A percentile compares a stretch with the other conserved stretches of the same genome.
These are phyloP conservation scores for Stentor roeselii DNA, from an alignment of 73 alveolate genomes.

Conservation along the genomic window DNA sequence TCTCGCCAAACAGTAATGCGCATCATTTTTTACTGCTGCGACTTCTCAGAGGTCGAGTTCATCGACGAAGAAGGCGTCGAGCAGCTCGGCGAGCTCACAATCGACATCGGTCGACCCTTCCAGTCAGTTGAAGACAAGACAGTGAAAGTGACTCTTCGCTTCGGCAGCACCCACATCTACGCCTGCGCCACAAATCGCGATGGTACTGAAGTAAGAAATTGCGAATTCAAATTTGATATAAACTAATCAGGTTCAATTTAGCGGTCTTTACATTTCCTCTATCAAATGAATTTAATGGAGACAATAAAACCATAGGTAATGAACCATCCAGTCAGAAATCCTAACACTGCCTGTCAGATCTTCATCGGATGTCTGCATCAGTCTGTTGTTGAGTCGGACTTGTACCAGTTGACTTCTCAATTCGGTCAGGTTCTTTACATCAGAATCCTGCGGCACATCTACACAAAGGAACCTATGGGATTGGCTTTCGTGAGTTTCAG, in stretches of 20 bases:
- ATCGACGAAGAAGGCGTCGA: slow-evolving; percentile 93
- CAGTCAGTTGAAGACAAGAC: slow-evolving; percentile 96
- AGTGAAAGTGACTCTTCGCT: slow-evolving; percentile 91
- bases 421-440: too few species aligned
- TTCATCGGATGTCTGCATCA: too few species aligned
- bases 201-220: slow-evolving; percentile 94
- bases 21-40: slow-evolving; percentile 92
- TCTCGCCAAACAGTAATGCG: slow-evolving; percentile 97
- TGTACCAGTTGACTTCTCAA: too few species aligned
- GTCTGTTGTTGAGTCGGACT: too few species aligned
- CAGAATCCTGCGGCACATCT: too few species aligned
- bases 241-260: too few species aligned
- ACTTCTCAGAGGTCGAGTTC: slow-evolving; percentile 85
- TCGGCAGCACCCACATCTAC: slow-evolving; percentile 93
- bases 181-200: slow-evolving; percentile 96
- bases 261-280: too few species aligned
- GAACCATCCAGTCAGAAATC: too few species aligned
- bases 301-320: too few species aligned
- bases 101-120: slow-evolving; percentile 95
- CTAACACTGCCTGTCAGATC: too few species aligned
- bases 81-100: slow-evolving; percentile 92
- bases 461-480: too few species aligned
- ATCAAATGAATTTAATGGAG: too few species aligned
- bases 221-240: slow-evolving; percentile 92
- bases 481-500: not conserved